Percentiles rank a stretch among this genome's conserved stretches.
Conservation (phyloP, 1,284 basidiomycete genomes). For the Ceratobasidium sp. region DNA sequence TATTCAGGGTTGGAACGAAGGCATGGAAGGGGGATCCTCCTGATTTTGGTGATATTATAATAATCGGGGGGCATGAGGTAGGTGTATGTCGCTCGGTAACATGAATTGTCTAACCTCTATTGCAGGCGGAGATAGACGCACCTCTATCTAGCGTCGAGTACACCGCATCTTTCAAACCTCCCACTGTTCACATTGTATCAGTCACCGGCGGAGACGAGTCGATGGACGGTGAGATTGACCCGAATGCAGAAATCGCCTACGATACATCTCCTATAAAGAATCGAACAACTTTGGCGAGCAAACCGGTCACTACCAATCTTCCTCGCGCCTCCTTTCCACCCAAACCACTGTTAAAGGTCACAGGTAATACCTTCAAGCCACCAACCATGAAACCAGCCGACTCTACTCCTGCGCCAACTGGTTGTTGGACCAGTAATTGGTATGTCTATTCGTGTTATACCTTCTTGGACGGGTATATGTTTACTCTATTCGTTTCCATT, state of each 20-base stretch:
- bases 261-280: constrained; percentile 55
- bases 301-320: not conserved
- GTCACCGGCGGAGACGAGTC: constrained; percentile 28
- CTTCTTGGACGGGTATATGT: no score
- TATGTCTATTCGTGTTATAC: not conserved
- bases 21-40: constrained; percentile 71
- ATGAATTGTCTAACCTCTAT: not conserved
- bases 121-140: constrained; percentile 44
- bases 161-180: constrained; percentile 31
- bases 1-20: constrained; percentile 67
- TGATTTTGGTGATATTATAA: constrained; percentile 55
- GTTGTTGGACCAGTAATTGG: constrained; percentile 43
- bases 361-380: constrained; percentile 26
- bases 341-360: constrained; percentile 5
- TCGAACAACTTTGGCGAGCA: constrained; percentile 59
- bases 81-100: not conserved
- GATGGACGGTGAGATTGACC: constrained; percentile 14
- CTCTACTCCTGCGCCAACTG: constrained; percentile 4
- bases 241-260: constrained; percentile 24
- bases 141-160: constrained; percentile 42
- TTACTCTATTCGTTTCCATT: not conserved
- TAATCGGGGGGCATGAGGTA: constrained; percentile 50
- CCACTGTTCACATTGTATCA: constrained; percentile 31
- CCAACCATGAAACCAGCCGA: constrained; percentile 32
- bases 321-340: not conserved